Conservation (phyloP, 2,329 filamentous ascomycete genomes). For the Alternaria rosae region DNA sequence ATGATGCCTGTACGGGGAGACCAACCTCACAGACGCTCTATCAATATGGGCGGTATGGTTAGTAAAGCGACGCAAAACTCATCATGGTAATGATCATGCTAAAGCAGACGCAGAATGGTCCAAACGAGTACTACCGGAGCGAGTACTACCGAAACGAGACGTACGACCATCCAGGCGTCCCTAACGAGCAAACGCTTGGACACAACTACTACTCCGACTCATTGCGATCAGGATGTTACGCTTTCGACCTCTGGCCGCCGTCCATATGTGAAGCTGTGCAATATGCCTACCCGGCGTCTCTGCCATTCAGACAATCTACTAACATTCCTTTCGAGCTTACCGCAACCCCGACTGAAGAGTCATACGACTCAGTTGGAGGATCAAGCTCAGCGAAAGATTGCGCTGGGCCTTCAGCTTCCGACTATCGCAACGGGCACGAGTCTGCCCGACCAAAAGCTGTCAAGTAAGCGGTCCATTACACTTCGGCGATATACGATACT, state of each 20-base stretch:
- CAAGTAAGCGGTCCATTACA: neutral
- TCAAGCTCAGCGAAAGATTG: neutral
- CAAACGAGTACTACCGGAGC: neutral
- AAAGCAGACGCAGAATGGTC: neutral
- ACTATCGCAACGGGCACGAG: too few species aligned
- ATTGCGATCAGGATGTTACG: neutral
- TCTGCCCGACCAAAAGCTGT: neutral
- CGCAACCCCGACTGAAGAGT: neutral
- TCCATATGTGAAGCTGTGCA: neutral
- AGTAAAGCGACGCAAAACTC: neutral
- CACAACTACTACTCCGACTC: neutral
- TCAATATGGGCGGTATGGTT: neutral
- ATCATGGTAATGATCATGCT: neutral
- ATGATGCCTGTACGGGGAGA: neutral
- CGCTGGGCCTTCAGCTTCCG: neutral
- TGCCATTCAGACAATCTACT: neutral
- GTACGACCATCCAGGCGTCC: neutral
- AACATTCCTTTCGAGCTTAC: neutral
- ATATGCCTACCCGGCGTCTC: neutral
- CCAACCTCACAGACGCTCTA: neutral
- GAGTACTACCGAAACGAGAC: neutral
- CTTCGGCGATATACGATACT: rapidly evolving
- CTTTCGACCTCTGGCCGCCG: neutral
- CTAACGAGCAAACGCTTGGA: neutral
- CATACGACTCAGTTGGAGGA: too few species aligned